A percentile compares a stretch with the other conserved stretches of the same genome.
Evolutionary conservation across 192 early-diverging fungal genomes (phyloP).

Genomic region (Podila epicladia): DNA sequence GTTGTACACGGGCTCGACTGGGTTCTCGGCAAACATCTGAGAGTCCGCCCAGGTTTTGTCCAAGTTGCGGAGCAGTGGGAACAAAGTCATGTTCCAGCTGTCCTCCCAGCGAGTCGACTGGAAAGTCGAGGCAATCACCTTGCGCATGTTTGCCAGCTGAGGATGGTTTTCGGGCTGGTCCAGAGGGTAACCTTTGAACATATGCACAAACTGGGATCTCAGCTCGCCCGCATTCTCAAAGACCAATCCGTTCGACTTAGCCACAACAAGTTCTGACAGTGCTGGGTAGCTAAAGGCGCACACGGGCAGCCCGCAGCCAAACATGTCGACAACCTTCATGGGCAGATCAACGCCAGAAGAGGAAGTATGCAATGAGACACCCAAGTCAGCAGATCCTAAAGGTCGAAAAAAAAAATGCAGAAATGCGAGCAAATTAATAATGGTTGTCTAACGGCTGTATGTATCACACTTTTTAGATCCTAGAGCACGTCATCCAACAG

Average conservation of each 20-base stretch:
- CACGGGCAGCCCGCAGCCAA: constrained; percentile 94
- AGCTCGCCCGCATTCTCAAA: constrained; percentile 39
- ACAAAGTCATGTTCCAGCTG: constrained; percentile 36
- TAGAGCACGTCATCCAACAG: neutral
- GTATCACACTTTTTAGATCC: neutral
- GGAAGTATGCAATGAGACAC: constrained; percentile 93
- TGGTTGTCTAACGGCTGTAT: neutral
- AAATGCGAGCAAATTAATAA: neutral
- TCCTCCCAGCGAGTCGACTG: constrained; percentile 42
- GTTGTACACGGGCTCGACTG: constrained; percentile 21
- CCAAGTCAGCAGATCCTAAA: constrained; percentile 90
- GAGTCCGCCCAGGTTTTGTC: constrained; percentile 50
- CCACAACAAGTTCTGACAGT: constrained; percentile 34
- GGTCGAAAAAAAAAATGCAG: neutral
- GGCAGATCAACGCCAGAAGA: constrained; percentile 96
- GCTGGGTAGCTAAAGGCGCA: constrained; percentile 68
- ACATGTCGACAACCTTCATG: constrained; percentile 99
- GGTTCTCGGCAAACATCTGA: constrained; percentile 47
- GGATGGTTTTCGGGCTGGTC: constrained; percentile 24
- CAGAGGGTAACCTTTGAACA: constrained; percentile 37
- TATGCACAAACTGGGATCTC: constrained; percentile 22
- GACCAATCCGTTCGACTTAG: constrained; percentile 41
- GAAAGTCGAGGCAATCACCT: constrained; percentile 23
- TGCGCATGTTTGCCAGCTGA: constrained; percentile 32
- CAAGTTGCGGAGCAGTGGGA: constrained; percentile 38